Evolutionary conservation across 1,139 yeast genomes (phyloP), one percentile per base, ranked within the genome.

Genomic region (Suzukiozyma palmioleophila): DNA sequence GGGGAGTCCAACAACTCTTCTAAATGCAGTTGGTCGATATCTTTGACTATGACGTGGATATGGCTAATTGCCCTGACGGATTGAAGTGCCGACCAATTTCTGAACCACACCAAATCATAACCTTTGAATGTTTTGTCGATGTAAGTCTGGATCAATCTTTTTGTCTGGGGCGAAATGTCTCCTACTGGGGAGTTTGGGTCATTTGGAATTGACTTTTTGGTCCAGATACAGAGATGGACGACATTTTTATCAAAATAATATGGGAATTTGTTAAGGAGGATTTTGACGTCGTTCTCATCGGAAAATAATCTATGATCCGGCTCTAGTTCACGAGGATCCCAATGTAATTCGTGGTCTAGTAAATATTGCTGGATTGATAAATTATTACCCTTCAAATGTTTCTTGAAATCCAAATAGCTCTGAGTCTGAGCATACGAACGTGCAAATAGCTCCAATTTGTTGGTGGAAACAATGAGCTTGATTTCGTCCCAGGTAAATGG

Each of bases 11-110:
- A 43, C 36, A 60, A 43, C 30, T 48, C 34, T 3, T 53, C 43
- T 24, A 61, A 43, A 32, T 54, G 53, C 9, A 51, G 52, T 11
- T 44, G 39, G 14, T 53, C 52, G 27, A 69, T 50, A 16, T 68
- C 75, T 38, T 60, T 66, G 13, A 79, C 52, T 26, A 79, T 50
- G 1, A 80, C 75, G 53, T 80, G 86, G 15, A 80, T 60, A 53
- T 80, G 86, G 33, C 84, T 78, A 27, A 80, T 63, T 26, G 73
- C 66, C 44, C 66, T 67, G 7, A 80, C 80, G 49, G 84, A 77
- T 52, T 80, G 86, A 33, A 80, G 57, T 7, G 73, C 65, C 6
- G 77, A 72, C 78, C 82, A 80, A 51, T 80, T 80, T 48, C 79
- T 71, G 57, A 80, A 80, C 86, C 86, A 80, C 3, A 69, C 51